Evolutionary conservation across 2,329 filamentous ascomycete species (phyloP), one percentile per base, ranked within the genome.

Genomic region (Colletotrichum sp.): DNA sequence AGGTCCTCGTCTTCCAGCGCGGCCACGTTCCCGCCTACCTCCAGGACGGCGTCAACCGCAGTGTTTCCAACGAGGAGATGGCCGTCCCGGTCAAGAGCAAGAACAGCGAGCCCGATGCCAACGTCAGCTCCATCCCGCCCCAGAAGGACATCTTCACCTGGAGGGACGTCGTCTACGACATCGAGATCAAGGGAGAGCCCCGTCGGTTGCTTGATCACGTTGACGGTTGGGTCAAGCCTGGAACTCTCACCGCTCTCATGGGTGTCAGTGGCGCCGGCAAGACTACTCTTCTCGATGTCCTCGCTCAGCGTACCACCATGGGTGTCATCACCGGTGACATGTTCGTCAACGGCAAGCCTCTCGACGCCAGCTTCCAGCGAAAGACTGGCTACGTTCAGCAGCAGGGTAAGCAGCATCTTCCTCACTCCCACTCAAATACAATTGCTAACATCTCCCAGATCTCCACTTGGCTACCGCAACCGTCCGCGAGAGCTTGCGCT

Each of bases 221-320:
- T 3, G 92, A 95, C 79, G 96, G 96, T 7, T 98, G 95, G 94
- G 95, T 98, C 72, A 96, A 96, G 83, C 96, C 96, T 0, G 96
- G 96, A 34, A 98, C 95, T 2, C 86, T 98, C 39, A 98, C 95
- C 4, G 95, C 95, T 3, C 87, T 98, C 7, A 93, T 93, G 91
- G 91, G 93, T 55, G 91, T 92, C 1, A 91, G 81, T 26, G 86
- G 86, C 30, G 86, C 86, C 0, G 86, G 86, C 0, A 87, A 87
- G 78, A 87, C 86, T 3, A 87, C 86, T 0, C 82, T 87, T 7
- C 79, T 87, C 2, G 86, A 87, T 70, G 84, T 83, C 3, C 80
- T 87, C 6, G 86, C 86, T 3, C 84, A 87, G 60, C 86, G 93
- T 18, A 91, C 88, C 0, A 90, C 87, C 0, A 89, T 92, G 80